Evolutionary conservation across 305 asterid genomes (phyloP).

Genomic region (Ajuga reptans): DNA sequence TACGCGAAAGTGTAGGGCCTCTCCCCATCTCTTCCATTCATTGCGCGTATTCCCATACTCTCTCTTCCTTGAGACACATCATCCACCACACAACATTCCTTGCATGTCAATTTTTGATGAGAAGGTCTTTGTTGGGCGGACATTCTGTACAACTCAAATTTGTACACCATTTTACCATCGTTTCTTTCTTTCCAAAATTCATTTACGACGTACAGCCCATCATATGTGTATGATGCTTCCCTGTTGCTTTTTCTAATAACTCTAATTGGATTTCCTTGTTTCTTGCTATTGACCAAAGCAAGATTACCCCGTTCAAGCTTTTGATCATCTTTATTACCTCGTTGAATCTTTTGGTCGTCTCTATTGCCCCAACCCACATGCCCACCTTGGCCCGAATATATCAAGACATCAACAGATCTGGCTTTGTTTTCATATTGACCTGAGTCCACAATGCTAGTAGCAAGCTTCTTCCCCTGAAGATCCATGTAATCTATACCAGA

Average conservation of each 20-base stretch:
- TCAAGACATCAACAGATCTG: conserved; percentile 28
- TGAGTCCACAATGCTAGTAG: conserved; percentile 50
- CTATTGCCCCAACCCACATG: conserved; percentile 9
- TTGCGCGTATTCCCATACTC: conserved; percentile 35
- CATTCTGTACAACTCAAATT: conserved; percentile 46
- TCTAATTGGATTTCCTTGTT: conserved; percentile 40
- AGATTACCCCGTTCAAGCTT: conserved; percentile 53
- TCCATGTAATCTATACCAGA: conserved; percentile 50
- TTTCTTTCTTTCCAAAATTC: conserved; percentile 37
- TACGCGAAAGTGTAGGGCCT: conserved; percentile 48
- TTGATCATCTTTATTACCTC: conserved; percentile 30
- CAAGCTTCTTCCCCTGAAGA: conserved; percentile 23
- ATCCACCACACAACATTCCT: conserved; percentile 31
- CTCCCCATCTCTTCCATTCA: conserved; percentile 43
- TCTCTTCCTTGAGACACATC: conserved; percentile 42
- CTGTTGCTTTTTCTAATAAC: conserved; percentile 40
- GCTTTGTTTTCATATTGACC: conserved; percentile 30
- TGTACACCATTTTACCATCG: conserved; percentile 40
- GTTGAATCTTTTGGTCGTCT: conserved; percentile 46
- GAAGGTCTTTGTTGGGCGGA: conserved; percentile 44
- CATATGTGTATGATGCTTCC: conserved; percentile 34
- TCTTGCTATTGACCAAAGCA: conserved; percentile 48
- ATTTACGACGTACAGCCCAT: conserved; percentile 50
- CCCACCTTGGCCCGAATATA: conserved; percentile 70
- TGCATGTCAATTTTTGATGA: conserved; percentile 24